phyloP scores from a whole-genome alignment of 2,329 filamentous ascomycete species.

The Coniochaeta sp. region DNA sequence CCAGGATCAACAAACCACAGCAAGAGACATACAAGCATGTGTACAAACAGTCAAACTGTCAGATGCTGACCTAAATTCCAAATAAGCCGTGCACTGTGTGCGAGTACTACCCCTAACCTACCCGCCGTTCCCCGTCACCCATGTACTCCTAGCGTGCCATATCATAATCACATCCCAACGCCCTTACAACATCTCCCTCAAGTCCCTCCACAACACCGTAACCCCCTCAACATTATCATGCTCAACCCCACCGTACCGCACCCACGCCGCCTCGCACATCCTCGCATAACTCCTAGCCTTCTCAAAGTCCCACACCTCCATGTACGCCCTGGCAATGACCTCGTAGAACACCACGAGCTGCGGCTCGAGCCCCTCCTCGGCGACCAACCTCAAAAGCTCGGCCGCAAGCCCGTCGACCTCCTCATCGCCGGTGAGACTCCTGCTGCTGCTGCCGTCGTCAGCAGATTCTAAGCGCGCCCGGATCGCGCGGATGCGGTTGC shows the following conservation, averaged over 20 bases:
- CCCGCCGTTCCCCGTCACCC: no score
- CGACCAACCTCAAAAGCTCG: slow-evolving; percentile 15
- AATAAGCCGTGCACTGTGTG: no score
- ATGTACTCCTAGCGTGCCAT: no score
- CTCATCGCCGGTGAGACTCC: slow-evolving; percentile 5
- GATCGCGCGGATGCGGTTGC: slow-evolving; percentile 17
- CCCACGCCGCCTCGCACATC: slow-evolving; percentile 11
- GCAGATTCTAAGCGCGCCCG: no score
- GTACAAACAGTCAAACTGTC: no score
- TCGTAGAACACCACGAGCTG: slow-evolving; percentile 20
- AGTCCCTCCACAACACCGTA: slow-evolving; percentile 9
- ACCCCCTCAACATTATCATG: slow-evolving; percentile 14
- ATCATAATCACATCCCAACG: neutral
- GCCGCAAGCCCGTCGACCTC: slow-evolving; percentile 8
- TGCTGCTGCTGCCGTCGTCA: no score
- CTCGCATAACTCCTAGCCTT: slow-evolving; percentile 9
- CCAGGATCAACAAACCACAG: no score
- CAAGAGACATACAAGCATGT: no score
- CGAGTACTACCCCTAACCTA: no score
- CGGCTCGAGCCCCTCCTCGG: slow-evolving; percentile 16
- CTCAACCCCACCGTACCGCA: slow-evolving; percentile 13
- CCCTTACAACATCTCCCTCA: slow-evolving; percentile 2
- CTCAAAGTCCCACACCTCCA: slow-evolving; percentile 9
- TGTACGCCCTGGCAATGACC: slow-evolving; percentile 16
- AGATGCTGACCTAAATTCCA: no score